Evolutionary conservation across 2,329 filamentous ascomycete genomes (phyloP).

Genomic region (Stagonosporopsis rhizophila): DNA sequence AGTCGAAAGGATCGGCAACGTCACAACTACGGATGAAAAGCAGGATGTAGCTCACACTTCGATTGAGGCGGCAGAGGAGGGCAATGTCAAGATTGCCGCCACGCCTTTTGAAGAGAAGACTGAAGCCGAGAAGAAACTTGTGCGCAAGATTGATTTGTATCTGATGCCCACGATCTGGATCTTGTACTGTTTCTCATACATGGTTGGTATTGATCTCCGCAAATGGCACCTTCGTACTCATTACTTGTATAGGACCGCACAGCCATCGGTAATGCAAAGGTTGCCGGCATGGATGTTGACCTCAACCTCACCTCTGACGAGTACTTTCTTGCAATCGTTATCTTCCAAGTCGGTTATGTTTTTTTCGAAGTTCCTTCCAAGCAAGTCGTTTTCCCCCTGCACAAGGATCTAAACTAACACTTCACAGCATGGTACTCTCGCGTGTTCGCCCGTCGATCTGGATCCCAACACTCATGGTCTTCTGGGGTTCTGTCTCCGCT

Average conservation of each 20-base stretch:
- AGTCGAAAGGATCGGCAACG: conserved; percentile 14
- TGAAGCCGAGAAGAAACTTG: conserved; percentile 30
- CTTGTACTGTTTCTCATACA: conserved; percentile 33
- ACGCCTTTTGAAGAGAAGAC: conserved; percentile 21
- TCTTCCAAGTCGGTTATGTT: conserved; percentile 34
- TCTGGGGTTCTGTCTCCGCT: conserved; percentile 30
- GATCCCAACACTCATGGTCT: conserved; percentile 30
- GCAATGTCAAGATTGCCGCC: conserved; percentile 11
- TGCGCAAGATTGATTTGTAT: conserved; percentile 34
- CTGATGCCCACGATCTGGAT: conserved; percentile 38
- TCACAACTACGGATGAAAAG: conserved; percentile 17
- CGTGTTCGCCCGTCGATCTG: conserved; percentile 30
- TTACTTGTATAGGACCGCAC: conserved; percentile 27
- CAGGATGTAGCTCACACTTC: conserved; percentile 10
- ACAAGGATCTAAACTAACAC: background rate
- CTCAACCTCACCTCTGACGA: conserved; percentile 57
- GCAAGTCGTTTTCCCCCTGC: conserved; percentile 4
- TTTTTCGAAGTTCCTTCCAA: conserved; percentile 36
- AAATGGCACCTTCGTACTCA: background rate
- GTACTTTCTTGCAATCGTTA: conserved; percentile 47
- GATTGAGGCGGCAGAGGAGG: conserved; percentile 4
- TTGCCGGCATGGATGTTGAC: conserved; percentile 37
- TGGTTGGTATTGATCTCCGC: conserved; percentile 16
- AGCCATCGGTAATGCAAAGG: conserved; percentile 53
- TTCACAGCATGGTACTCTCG: conserved; percentile 30